Percentiles rank a stretch among this genome's conserved stretches.
These are phyloP conservation scores for Beauveria varroae DNA, from an alignment of 2,329 filamentous ascomycete species.

Conservation along the genomic window DNA sequence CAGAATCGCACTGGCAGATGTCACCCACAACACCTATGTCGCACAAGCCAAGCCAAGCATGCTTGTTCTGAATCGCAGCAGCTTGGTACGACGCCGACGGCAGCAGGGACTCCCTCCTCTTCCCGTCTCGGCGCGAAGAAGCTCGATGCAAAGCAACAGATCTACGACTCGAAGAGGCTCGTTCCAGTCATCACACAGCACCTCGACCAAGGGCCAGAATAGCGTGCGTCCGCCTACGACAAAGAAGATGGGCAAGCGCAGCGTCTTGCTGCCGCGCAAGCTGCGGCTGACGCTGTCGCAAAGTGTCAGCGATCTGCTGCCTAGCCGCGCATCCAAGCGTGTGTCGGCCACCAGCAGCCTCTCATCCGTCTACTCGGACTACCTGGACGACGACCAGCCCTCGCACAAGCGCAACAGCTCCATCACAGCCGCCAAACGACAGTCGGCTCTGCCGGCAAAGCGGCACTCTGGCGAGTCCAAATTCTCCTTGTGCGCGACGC, in stretches of 20 bases:
- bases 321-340: constrained; percentile 44
- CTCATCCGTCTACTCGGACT: constrained; percentile 50
- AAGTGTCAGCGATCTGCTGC: constrained; percentile 51
- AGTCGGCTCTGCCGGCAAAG: background rate
- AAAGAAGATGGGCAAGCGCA: constrained; percentile 10
- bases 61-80: background rate
- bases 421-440: constrained; percentile 6
- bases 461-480: background rate
- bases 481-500: background rate
- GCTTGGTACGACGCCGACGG: background rate
- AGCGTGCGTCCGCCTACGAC: background rate
- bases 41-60: background rate
- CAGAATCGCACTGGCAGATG: constrained; percentile 32
- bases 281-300: constrained; percentile 45
- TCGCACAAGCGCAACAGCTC: constrained; percentile 6
- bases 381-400: constrained; percentile 37
- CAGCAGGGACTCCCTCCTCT: background rate
- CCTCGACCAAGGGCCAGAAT: background rate
- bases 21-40: constrained; percentile 16
- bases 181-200: background rate
- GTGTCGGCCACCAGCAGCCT: constrained; percentile 20
- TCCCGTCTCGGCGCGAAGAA: background rate
- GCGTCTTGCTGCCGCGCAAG: constrained; percentile 4
- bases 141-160: background rate
- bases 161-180: background rate